phyloP scores from a whole-genome alignment of 495 filamentous ascomycete genomes.

The Xylaria castorea region DNA sequence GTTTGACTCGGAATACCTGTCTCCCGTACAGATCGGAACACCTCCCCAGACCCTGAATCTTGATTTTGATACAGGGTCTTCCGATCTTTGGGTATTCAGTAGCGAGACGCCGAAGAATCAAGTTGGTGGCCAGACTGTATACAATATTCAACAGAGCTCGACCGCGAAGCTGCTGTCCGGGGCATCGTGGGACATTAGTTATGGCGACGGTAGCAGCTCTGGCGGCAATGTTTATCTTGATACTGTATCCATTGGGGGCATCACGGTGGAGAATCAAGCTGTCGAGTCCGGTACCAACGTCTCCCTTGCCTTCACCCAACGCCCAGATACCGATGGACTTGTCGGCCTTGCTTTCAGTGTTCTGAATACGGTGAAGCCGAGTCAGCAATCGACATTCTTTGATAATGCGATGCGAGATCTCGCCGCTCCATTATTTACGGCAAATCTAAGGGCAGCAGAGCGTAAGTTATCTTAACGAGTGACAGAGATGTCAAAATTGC shows the following conservation, averaged over 20 bases:
- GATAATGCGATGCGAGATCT: slow-evolving; percentile 69
- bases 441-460: slow-evolving; percentile 69
- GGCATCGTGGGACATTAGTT: slow-evolving; percentile 70
- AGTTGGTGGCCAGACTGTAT: slow-evolving; percentile 61
- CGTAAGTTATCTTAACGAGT: slow-evolving; percentile 39
- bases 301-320: slow-evolving; percentile 66
- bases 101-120: slow-evolving; percentile 52
- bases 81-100: slow-evolving; percentile 72
- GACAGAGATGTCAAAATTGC: background rate
- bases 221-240: slow-evolving; percentile 76
- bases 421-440: slow-evolving; percentile 72
- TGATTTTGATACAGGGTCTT: slow-evolving; percentile 79
- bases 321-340: slow-evolving; percentile 71
- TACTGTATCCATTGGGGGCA: slow-evolving; percentile 74
- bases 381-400: slow-evolving; percentile 74
- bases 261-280: slow-evolving; percentile 70
- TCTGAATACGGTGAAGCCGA: slow-evolving; percentile 74
- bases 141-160: slow-evolving; percentile 57
- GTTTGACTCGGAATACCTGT: slow-evolving; percentile 73
- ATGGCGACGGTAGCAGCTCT: slow-evolving; percentile 76
- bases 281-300: slow-evolving; percentile 74
- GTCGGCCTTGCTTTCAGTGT: slow-evolving; percentile 76
- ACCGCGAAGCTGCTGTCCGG: slow-evolving; percentile 60
- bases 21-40: slow-evolving; percentile 71
- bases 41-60: slow-evolving; percentile 72